A percentile compares a stretch with the other conserved stretches of the same genome.
Conservation (phyloP, 2,329 filamentous ascomycete genomes). For the Claviceps pusilla region DNA sequence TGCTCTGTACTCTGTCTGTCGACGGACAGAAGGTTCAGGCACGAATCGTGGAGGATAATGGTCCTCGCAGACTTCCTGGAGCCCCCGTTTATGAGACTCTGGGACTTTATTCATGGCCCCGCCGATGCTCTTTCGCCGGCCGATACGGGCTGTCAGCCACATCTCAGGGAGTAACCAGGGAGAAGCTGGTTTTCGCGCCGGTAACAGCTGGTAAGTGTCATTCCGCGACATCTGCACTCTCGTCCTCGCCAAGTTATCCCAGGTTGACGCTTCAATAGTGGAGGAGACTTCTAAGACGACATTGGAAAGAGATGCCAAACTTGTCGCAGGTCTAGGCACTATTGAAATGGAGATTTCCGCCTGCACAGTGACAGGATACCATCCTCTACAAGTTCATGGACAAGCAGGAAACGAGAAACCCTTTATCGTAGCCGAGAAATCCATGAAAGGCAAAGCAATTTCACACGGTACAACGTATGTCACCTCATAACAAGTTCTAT, state of each 20-base stretch:
- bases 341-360: slow-evolving; percentile 3
- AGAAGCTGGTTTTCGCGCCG: not conserved
- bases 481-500: not conserved
- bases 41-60: no score
- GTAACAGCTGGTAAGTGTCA: not conserved
- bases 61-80: no score
- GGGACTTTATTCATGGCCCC: no score
- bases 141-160: not conserved
- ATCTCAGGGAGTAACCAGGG: no score
- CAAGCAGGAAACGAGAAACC: not conserved
- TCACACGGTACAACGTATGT: slow-evolving; percentile 11
- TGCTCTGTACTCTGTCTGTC: not conserved
- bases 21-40: slow-evolving; percentile 6
- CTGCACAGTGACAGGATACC: not conserved
- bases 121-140: not conserved
- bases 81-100: not conserved
- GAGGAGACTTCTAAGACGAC: slow-evolving; percentile 1
- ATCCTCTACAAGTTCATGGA: accelerated
- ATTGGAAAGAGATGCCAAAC: not conserved
- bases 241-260: not conserved
- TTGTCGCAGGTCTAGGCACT: slow-evolving; percentile 6
- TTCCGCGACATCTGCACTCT: not conserved
- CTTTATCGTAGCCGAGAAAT: slow-evolving; percentile 10
- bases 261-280: not conserved
- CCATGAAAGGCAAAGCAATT: slow-evolving; percentile 14